Conservation (phyloP, 2,329 filamentous ascomycete genomes). For the Fusarium compactum region DNA sequence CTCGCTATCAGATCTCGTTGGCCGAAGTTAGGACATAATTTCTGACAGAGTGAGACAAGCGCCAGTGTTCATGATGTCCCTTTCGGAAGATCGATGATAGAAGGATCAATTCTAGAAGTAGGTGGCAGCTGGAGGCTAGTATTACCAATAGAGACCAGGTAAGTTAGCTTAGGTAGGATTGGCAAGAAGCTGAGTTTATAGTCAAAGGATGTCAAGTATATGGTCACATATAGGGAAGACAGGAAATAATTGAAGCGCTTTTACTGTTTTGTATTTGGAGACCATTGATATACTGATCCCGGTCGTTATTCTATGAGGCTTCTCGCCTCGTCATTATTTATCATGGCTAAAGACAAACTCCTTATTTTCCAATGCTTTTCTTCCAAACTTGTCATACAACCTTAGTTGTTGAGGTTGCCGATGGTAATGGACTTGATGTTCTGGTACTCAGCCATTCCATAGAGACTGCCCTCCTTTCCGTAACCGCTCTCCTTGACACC, state of each 20-base stretch:
- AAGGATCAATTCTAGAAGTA: not conserved
- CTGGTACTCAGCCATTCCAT: constrained; percentile 60
- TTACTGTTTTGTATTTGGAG: constrained; percentile 26
- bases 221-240: not conserved
- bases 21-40: not conserved
- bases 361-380: constrained; percentile 11
- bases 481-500: constrained; percentile 54
- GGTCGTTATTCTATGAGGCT: constrained; percentile 24
- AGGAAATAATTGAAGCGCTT: not conserved
- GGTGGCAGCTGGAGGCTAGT: too few species aligned
- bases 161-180: not conserved
- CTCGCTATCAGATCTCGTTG: not conserved
- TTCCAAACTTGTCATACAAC: not conserved
- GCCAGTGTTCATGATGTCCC: not conserved
- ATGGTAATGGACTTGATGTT: constrained; percentile 60
- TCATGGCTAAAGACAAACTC: constrained; percentile 40
- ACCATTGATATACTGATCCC: constrained; percentile 1
- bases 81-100: not conserved
- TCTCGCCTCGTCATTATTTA: constrained; percentile 42
- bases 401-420: constrained; percentile 45
- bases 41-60: not conserved
- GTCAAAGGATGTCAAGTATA: not conserved
- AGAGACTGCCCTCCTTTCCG: constrained; percentile 58
- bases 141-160: not conserved
- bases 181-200: not conserved